Evolutionary conservation across 176 grass and related monocot genomes (phyloP).

Genomic region (Triticum urartu): DNA sequence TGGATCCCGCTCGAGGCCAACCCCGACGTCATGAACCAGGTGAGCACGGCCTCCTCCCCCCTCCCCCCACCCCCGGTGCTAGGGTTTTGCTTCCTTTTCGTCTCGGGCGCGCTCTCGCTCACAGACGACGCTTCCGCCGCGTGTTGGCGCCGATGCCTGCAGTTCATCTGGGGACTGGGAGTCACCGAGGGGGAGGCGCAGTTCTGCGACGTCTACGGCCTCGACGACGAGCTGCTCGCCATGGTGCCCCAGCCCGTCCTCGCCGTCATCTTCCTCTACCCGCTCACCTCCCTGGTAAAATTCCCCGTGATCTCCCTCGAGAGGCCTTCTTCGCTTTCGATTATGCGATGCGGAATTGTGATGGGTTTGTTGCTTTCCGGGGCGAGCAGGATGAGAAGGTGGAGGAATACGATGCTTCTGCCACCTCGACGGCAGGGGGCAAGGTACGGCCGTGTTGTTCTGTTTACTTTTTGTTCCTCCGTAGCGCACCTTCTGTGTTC

Average conservation of each 20-base stretch:
- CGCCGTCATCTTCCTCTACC: slow-evolving; percentile 95
- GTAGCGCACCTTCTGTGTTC: neutral
- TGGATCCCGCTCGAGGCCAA: slow-evolving; percentile 98
- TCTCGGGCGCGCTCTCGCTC: neutral
- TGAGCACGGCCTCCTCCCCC: neutral
- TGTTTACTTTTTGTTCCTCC: neutral
- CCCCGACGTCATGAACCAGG: slow-evolving; percentile 99
- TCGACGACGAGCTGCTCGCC: slow-evolving; percentile 82
- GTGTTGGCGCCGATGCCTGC: neutral
- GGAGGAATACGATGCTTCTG: slow-evolving; percentile 26
- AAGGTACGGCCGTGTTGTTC: slow-evolving; percentile 16
- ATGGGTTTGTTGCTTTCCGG: neutral
- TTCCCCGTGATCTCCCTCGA: neutral
- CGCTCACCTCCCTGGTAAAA: slow-evolving; percentile 52
- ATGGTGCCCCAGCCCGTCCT: slow-evolving; percentile 94
- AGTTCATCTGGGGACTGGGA: slow-evolving; percentile 94
- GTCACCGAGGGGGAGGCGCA: slow-evolving; percentile 59
- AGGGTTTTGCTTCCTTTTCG: slow-evolving; percentile 27
- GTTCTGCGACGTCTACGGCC: slow-evolving; percentile 94
- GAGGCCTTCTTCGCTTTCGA: neutral
- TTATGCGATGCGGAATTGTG: neutral
- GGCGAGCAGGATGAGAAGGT: slow-evolving; percentile 36
- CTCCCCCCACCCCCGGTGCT: neutral
- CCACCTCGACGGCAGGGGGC: neutral
- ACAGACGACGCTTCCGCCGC: neutral